Conservation (phyloP, 257 asterid species). For the Eustoma russellianum region DNA sequence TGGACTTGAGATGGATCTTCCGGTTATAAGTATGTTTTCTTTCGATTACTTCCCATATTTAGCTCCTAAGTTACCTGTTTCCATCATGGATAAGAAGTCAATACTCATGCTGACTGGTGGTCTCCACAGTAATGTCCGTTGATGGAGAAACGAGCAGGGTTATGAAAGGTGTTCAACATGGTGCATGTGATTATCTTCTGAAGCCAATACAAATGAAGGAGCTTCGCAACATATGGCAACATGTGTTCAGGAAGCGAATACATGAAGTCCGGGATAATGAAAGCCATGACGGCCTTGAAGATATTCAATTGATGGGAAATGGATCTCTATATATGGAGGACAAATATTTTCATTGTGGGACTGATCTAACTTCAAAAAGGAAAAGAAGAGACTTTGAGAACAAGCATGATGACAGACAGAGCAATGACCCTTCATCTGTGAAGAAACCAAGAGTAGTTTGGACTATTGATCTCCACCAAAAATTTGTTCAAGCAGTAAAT, state of each 20-base stretch:
- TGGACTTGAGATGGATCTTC: constrained; percentile 93
- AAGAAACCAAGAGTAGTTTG: constrained; percentile 83
- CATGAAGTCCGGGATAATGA: constrained; percentile 36
- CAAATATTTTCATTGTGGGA: constrained; percentile 31
- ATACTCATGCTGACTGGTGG: neutral
- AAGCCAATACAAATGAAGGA: constrained; percentile 67
- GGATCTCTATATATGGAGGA: constrained; percentile 38
- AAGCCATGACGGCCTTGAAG: constrained; percentile 24
- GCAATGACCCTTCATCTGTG: constrained; percentile 32
- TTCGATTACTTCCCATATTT: constrained; percentile 1
- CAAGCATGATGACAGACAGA: constrained; percentile 34
- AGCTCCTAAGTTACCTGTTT: no score
- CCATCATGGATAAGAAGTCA: neutral
- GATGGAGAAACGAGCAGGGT: constrained; percentile 68
- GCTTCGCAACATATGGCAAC: constrained; percentile 79
- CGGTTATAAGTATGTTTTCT: constrained; percentile 66
- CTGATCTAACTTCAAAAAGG: constrained; percentile 37
- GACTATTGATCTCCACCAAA: constrained; percentile 52
- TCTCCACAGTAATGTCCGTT: constrained; percentile 55
- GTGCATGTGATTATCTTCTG: constrained; percentile 73
- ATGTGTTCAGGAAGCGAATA: constrained; percentile 53
- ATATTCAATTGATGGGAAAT: constrained; percentile 21
- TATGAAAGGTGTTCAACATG: constrained; percentile 67
- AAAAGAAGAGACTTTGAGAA: constrained; percentile 46
- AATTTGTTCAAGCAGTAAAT: constrained; percentile 53